Base-by-base conservation (phyloP, 2,329 filamentous ascomycete genomes). In the Escovopsis weberi region DNA sequence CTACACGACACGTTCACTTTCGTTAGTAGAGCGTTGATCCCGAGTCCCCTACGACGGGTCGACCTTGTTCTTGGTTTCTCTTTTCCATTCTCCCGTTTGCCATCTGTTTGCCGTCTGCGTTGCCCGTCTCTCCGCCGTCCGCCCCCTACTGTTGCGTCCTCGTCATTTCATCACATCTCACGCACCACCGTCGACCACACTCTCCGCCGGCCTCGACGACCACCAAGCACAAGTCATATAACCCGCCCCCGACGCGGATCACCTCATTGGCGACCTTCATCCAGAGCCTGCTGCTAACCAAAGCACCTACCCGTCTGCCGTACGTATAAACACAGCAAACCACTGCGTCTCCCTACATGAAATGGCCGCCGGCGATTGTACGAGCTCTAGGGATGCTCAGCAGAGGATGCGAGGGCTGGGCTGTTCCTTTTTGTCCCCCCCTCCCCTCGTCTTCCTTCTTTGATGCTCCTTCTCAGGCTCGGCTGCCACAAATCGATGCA, bases 401-500 rank as follows among this genome's bases (percentile, higher is more conserved):
- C 28, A 26, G 37, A 28, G 26, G 11, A 19, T 28, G 23, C 35
- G 18, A 37, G 18, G 18, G 35, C 23, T 23, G 28, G 28, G 7
- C 28, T 30, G 7, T 30, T 30, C 28, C 11, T 30, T 30, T 30
- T 8, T 30, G 11, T 32, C 26, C 10, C 26, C 42, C 41, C 45
- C 47, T 48, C 45, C 45, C 44, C 41, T 33, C 38, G 43, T 39
- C 40, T 30, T 41, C 37, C 35, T 30, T 41, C 39, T 45, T 37
- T 41, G 35, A 45, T 43, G 28, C 23, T 30, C 37, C 30, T 15
- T 39, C 8, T 28, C 41, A 45, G 47, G 48, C 44, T 45, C 50
- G 45, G 43, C 38, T 41, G 35, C 26, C 40, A 47, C 53, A 49
- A 39, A 43, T 46, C 42, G 45, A 42, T 44, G 34, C 39, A 47